Evolutionary conservation across 176 grass and related monocot species (phyloP).

Genomic region (Themeda triandra): DNA sequence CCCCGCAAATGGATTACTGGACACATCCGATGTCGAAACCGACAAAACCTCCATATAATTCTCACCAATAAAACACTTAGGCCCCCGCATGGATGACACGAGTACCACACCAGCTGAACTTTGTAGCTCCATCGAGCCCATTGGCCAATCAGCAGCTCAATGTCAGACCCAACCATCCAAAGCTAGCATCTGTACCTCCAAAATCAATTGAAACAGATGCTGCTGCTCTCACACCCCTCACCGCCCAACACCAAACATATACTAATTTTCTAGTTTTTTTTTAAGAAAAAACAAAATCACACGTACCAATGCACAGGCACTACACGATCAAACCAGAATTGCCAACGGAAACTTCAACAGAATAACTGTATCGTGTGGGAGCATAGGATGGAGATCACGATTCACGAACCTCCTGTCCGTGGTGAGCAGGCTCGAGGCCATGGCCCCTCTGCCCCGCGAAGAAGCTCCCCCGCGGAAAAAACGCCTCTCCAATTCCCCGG

Average conservation of each 20-base stretch:
- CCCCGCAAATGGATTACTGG: background rate
- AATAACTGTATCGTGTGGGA: background rate
- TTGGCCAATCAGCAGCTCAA: background rate
- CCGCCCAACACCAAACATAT: background rate
- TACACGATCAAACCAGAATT: background rate
- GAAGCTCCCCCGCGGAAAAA: background rate
- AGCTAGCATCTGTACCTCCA: background rate
- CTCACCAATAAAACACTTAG: background rate
- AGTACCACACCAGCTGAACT: background rate
- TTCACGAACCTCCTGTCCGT: constrained; percentile 48
- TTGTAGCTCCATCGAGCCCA: background rate
- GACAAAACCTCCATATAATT: constrained; percentile 6
- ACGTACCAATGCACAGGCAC: constrained; percentile 11
- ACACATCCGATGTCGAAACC: background rate
- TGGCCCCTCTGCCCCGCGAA: constrained; percentile 24
- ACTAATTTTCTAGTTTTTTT: background rate
- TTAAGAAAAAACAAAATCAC: background rate
- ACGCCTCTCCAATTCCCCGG: constrained; percentile 10
- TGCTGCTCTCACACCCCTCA: background rate
- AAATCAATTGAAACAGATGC: background rate
- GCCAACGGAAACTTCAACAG: background rate
- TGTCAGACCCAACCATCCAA: background rate
- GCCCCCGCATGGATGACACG: background rate
- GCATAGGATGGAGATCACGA: background rate
- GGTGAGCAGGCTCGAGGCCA: constrained; percentile 46